Base-by-base conservation (phyloP, 371 early-diverging fungal genomes). In the Dichotomocladium elegans region DNA sequence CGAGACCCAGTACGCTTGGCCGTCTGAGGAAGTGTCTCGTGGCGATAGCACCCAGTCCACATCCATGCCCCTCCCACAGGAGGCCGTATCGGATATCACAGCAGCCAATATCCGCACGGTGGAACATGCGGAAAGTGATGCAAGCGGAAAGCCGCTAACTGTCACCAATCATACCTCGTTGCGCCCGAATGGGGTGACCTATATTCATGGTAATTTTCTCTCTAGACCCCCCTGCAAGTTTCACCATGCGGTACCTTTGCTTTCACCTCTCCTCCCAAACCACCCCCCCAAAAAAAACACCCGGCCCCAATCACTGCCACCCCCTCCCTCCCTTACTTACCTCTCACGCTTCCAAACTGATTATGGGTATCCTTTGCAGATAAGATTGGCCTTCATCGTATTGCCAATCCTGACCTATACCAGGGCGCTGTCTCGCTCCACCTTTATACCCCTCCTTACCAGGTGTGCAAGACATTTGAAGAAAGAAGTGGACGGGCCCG, bases 391-490 rank as follows among this genome's bases (percentile, higher is more conserved):
- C 72, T 93, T 28, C 96, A 96, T 73, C 80, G 91, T 35, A 86
- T 96, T 26, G 67, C 84, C 27, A 95, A 95, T 76, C 85, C 86
- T 15, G 74, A 75, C 35, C 17, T 43, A n/a, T 51, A 60, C n/a
- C 47, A 42, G 3, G 80, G 79, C 34, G 88, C 94, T 14, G 86
- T 96, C 22, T 93, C 95, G 4, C 81, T 96, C 26, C 96, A 96
- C 62, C 76, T 96, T 25, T 96, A 96, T 71, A 88, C 94, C 8
- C 96, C 96, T 17, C 95, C 96, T 5, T 88, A 87, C 61, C 70
- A 91, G 42, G 70, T 79, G 51, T 94, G 94, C 77, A 85, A 85
- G 56, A 92, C 91, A 5, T 95, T 92, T 68, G 80, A 87, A 49
- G 91, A 90, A 61, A 55, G 64, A 2, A 91, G 91, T 0, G 90